Evolutionary conservation across 306 rosid species (phyloP), one percentile per base, ranked within the genome.

Genomic region (Glycine tomentella): DNA sequence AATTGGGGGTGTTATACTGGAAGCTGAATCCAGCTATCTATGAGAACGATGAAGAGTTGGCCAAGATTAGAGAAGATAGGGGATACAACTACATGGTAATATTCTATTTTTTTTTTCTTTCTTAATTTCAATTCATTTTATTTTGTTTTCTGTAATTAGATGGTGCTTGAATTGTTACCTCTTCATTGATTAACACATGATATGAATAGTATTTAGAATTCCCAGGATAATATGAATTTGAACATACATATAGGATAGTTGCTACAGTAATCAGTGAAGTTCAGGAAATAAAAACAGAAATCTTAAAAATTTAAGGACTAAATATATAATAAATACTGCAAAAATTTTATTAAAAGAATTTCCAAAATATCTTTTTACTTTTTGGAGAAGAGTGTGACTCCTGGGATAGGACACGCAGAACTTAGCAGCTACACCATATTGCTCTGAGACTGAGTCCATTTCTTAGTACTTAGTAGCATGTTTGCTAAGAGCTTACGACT

Each of bases 31-130:
- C 87, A 16, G 67, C 12, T 72, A 83, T 76, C 44, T 91, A 83
- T 31, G 94, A 89, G 72, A 89, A 90, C 34, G 95, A 92, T 82
- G 84, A 86, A 55, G 90, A 91, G 46, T 90, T 92, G 81, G 87
- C 49, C 72, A 85, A 80, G 9, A 91, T 95, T 69, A 90, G 97
- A 83, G 88, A 95, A 76, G 58, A 83, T 74, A 90, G 97, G 70
- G 97, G 94, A 71, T 95, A 91, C 81, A 91, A 84, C 80, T 95
- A 92, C 91, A 85, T 87, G 97, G 98, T 94, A 82, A 11, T 31
- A 3, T 51, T 68, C 0, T 49, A 2, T 53, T 46, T 17, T 75
- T 13, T 10, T 75, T 10, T 0, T n/a, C n/a, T n/a, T 36, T 25
- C 31, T 25, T 25, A 25, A 25, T 25, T 25, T 25, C 31, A 25